Percentiles rank a stretch among this genome's conserved stretches.
Conservation (phyloP, 768 basidiomycete genomes). For the Phlegmacium glaucopus region DNA sequence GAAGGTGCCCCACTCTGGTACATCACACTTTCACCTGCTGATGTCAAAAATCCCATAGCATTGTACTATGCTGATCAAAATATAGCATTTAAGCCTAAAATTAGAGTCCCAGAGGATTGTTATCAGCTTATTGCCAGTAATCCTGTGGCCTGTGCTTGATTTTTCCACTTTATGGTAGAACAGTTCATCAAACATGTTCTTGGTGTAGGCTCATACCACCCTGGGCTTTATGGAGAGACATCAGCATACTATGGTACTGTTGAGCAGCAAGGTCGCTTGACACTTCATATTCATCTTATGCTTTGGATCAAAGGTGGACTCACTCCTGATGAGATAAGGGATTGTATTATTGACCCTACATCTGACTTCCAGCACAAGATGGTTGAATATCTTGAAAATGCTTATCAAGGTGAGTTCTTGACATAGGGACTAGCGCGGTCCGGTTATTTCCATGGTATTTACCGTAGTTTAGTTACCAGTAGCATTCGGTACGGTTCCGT, state of each 20-base stretch:
- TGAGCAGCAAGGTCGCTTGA: constrained; percentile 35
- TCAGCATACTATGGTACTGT: constrained; percentile 36
- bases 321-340: constrained; percentile 28
- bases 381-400: constrained; percentile 28
- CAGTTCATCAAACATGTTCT: constrained; percentile 29
- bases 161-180: constrained; percentile 29
- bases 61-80: constrained; percentile 29
- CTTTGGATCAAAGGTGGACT: constrained; percentile 28
- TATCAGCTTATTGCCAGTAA: not conserved
- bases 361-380: constrained; percentile 23
- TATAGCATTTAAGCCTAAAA: constrained; percentile 14
- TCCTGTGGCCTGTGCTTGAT: too few relatives aligned
- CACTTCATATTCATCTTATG: constrained; percentile 33
- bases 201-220: constrained; percentile 10
- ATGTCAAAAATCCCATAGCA: constrained; percentile 29
- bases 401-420: constrained; percentile 32
- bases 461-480: too few relatives aligned
- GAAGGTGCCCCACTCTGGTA: constrained; percentile 30
- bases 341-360: constrained; percentile 18
- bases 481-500: too few relatives aligned
- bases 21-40: constrained; percentile 34
- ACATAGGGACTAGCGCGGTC: too few relatives aligned
- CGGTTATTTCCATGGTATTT: too few relatives aligned
- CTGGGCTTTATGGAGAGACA: constrained; percentile 27
- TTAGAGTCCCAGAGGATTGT: constrained; percentile 1